Percentiles rank a stretch among this genome's conserved stretches.
These are phyloP conservation scores for Spergularia marina DNA, from an alignment of 148 eudicot species.

Conservation along the genomic window DNA sequence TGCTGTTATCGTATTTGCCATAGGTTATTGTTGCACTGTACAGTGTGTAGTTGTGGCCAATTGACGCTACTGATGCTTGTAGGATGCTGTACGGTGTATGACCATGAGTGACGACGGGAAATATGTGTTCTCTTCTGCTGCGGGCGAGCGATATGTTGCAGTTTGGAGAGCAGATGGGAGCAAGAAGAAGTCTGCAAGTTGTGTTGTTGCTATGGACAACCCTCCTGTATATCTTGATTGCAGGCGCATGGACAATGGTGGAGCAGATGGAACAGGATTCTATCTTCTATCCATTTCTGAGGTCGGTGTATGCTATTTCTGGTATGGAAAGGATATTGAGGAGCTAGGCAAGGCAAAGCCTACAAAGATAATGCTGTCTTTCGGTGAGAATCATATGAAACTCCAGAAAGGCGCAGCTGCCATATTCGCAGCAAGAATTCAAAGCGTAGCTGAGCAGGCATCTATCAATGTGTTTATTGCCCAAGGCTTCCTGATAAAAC, in stretches of 20 bases:
- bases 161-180: constrained; percentile 78
- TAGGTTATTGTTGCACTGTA: background rate
- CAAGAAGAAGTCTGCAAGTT: constrained; percentile 70
- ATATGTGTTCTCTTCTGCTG: constrained; percentile 74
- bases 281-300: constrained; percentile 82
- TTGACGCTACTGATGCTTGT: constrained; percentile 19
- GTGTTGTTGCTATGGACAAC: constrained; percentile 89
- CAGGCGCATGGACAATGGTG: constrained; percentile 38
- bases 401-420: constrained; percentile 52
- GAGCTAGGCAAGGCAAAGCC: constrained; percentile 64
- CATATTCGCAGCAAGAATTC: constrained; percentile 74
- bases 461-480: constrained; percentile 66
- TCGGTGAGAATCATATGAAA: constrained; percentile 43
- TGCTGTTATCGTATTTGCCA: background rate
- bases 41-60: background rate
- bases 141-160: constrained; percentile 83
- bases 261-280: constrained; percentile 45
- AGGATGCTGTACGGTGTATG: constrained; percentile 85
- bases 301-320: constrained; percentile 76
- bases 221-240: constrained; percentile 81
- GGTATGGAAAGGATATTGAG: constrained; percentile 67
- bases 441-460: constrained; percentile 41
- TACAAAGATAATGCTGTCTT: constrained; percentile 51
- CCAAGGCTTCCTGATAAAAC: constrained; percentile 73
- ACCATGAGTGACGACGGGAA: constrained; percentile 75